Evolutionary conservation across 2,329 filamentous ascomycete genomes (phyloP).

Genomic region (Colletotrichum sp.): DNA sequence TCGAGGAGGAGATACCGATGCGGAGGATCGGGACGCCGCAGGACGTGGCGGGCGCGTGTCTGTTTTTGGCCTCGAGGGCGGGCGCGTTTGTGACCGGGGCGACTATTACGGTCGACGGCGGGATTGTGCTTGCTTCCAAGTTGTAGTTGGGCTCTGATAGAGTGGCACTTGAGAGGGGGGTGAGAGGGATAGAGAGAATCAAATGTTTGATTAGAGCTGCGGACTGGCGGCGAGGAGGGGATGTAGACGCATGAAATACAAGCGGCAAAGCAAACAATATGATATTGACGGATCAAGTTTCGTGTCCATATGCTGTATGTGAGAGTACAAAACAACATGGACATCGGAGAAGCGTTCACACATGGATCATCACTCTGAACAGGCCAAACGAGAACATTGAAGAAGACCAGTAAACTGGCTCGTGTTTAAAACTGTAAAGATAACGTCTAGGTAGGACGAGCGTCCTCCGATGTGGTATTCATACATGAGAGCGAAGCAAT

Average conservation of each 20-base stretch:
- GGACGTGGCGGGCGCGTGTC: slow-evolving; percentile 74
- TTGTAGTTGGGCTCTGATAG: slow-evolving; percentile 32
- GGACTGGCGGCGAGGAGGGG: not conserved
- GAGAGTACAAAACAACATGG: not conserved
- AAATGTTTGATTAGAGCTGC: not conserved
- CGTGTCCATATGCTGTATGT: not conserved
- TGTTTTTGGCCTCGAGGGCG: slow-evolving; percentile 72
- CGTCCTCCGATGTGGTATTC: slow-evolving; percentile 10
- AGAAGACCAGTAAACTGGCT: not conserved
- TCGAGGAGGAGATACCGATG: slow-evolving; percentile 66
- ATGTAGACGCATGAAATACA: not conserved
- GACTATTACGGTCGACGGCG: slow-evolving; percentile 67
- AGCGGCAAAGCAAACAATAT: not conserved
- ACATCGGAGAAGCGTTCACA: not conserved
- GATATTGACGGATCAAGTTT: not conserved
- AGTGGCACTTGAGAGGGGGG: not conserved
- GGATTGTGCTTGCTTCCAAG: slow-evolving; percentile 50
- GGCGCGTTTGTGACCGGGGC: slow-evolving; percentile 72
- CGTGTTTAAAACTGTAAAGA: not conserved
- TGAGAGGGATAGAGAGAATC: not conserved
- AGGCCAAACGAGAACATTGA: not conserved
- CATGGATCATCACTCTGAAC: not conserved
- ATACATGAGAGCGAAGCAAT: not conserved
- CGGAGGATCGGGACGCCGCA: slow-evolving; percentile 69
- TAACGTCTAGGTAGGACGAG: not conserved